Base-by-base conservation (phyloP, 108 stramenopile genomes). In the Fistulifera pelliculosa region DNA sequence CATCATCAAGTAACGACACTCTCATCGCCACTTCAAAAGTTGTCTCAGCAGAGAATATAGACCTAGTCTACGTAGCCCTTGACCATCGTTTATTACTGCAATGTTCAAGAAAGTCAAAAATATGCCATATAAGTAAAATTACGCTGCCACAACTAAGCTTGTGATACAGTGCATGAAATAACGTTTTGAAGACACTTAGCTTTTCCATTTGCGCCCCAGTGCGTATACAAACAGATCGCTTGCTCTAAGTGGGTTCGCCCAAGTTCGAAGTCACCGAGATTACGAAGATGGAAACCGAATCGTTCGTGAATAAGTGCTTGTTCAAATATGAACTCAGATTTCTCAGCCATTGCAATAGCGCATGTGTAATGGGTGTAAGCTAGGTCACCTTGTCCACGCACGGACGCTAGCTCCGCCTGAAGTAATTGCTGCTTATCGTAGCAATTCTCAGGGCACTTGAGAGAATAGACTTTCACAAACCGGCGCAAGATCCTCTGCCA, bases 401-500 rank as follows among this genome's bases (percentile, higher is more conserved):
- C 15, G 13, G 58, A 21, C 1, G 48, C 47, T 10, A 60, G 47
- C 44, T 60, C 58, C 14, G 58, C 58, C 35, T 60, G 27, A 23
- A 60, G 27, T 6, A 60, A 19, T 15, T 16, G 27, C 47, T 49
- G 47, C 28, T 38, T 60, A 17, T 31, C 47, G 11, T 31, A 38
- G 41, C 58, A 60, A 49, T 60, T 60, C 5, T 49, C 15, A 1
- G 58, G 58, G 1, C 45, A 60, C 15, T 44, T 18, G 1, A 19
- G 8, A 15, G 47, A 19, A 3, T 38, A 60, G 19, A 45, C 3
- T 15, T 12, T 31, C 21, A 15, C 35, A 28, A 60, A 40, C 27
- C 7, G 26, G 16, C 16, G n/a, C 17, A 47, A 6, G 16, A 40
- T 26, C 58, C 31, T 2, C 41, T 48, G 58, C 45, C 58, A 11